Conservation (phyloP, 768 basidiomycete genomes). For the Agaricus subrufescens region DNA sequence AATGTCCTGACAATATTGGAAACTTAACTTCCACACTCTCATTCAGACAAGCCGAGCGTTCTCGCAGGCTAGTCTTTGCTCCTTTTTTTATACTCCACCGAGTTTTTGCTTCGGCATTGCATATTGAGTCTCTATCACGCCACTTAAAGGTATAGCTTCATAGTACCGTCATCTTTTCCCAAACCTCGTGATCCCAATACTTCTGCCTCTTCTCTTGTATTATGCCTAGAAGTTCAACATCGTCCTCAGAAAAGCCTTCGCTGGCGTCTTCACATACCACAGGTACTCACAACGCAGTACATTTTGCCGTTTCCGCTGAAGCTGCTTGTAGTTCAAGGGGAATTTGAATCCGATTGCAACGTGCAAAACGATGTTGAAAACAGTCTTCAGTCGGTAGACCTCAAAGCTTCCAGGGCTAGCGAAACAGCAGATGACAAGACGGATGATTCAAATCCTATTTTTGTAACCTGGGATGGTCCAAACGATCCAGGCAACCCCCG, state of each 20-base stretch:
- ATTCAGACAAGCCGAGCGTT: too few species aligned
- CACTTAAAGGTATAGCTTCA: too few species aligned
- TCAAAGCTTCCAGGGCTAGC: background rate
- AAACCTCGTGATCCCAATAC: background rate
- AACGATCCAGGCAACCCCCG: conserved; percentile 55
- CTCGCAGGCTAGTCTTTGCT: too few species aligned
- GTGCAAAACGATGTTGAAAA: background rate
- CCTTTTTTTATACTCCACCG: too few species aligned
- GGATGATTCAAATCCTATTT: background rate
- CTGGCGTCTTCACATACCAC: conserved; percentile 3
- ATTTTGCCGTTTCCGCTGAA: background rate
- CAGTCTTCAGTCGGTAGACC: background rate
- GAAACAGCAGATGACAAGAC: background rate
- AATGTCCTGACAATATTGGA: too few species aligned
- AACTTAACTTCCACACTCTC: too few species aligned
- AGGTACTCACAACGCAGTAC: background rate
- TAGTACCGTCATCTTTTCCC: too few species aligned
- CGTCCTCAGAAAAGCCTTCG: background rate
- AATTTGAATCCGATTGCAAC: background rate
- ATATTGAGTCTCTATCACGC: too few species aligned
- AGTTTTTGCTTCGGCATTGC: too few species aligned
- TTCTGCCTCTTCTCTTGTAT: background rate
- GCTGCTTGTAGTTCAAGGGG: background rate
- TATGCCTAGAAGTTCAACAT: background rate
- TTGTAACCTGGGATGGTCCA: conserved; percentile 52